Evolutionary conservation across 116 monocot genomes (phyloP).

Genomic region (Posidonia oceanica): DNA sequence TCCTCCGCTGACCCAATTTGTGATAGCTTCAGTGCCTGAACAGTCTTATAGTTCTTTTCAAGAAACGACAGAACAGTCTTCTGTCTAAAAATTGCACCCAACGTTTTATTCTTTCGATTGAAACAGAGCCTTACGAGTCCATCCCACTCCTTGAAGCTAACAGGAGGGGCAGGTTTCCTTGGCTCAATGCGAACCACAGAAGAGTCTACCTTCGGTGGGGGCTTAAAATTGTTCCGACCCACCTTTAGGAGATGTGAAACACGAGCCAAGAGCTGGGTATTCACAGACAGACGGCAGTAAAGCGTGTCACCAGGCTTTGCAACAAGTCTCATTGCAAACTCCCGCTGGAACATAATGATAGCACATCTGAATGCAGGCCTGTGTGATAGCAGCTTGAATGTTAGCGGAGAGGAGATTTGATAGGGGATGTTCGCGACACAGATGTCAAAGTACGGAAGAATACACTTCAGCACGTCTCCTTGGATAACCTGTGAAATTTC

Average conservation of each 20-base stretch:
- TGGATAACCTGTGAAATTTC: conserved; percentile 63
- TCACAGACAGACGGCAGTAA: conserved; percentile 89
- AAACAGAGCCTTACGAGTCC: conserved; percentile 80
- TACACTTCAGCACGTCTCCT: conserved; percentile 85
- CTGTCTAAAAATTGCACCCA: conserved; percentile 74
- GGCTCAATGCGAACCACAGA: conserved; percentile 95
- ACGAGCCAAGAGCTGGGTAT: conserved; percentile 83
- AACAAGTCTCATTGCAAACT: conserved; percentile 89
- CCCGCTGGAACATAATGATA: conserved; percentile 94
- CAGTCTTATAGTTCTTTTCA: conserved; percentile 88
- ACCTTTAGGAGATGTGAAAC: conserved; percentile 84
- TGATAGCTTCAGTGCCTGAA: conserved; percentile 45
- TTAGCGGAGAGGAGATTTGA: conserved; percentile 88
- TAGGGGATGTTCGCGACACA: conserved; percentile 96
- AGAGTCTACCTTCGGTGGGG: conserved; percentile 93
- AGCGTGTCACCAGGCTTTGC: conserved; percentile 87
- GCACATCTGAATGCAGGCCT: conserved; percentile 74
- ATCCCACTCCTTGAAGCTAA: conserved; percentile 94
- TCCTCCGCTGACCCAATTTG: conserved; percentile 19
- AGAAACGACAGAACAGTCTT: conserved; percentile 59
- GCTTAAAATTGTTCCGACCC: conserved; percentile 84
- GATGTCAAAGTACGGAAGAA: conserved; percentile 93
- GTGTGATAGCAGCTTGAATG: conserved; percentile 85
- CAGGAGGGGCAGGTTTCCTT: conserved; percentile 56
- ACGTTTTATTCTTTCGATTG: conserved; percentile 83